phyloP scores from a whole-genome alignment of 352 stramenopile genomes.

The Phytopythium kandeliae region DNA sequence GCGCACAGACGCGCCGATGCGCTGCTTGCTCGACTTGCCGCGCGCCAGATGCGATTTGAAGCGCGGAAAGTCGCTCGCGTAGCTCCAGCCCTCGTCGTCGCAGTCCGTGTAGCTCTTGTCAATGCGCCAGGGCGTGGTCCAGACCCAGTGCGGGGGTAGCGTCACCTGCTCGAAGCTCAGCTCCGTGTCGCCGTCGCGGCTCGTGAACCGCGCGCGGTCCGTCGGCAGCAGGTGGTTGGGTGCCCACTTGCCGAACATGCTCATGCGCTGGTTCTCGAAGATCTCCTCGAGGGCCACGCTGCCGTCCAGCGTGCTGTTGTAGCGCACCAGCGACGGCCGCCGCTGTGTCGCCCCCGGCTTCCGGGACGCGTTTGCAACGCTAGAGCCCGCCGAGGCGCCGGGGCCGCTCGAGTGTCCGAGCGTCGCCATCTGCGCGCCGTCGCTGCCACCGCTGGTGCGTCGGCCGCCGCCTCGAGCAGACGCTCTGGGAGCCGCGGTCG shows the following conservation, averaged over 20 bases:
- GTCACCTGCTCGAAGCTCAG: constrained; percentile 78
- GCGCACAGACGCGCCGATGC: constrained; percentile 62
- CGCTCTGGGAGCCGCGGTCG: neutral
- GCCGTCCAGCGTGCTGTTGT: constrained; percentile 66
- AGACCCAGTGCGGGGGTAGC: constrained; percentile 73
- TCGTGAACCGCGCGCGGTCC: constrained; percentile 75
- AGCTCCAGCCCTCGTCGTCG: constrained; percentile 86
- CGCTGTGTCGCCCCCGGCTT: constrained; percentile 3
- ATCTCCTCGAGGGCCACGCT: constrained; percentile 82
- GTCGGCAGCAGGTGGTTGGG: constrained; percentile 80
- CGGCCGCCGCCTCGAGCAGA: constrained; percentile 5
- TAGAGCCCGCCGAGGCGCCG: neutral
- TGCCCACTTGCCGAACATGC: constrained; percentile 85
- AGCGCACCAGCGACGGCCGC: constrained; percentile 33
- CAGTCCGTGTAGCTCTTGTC: constrained; percentile 88
- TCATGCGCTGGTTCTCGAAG: constrained; percentile 86
- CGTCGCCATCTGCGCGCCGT: neutral
- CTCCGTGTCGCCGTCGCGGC: constrained; percentile 68
- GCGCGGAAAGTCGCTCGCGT: constrained; percentile 78
- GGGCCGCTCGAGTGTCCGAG: neutral
- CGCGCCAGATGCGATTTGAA: constrained; percentile 80
- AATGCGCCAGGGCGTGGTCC: constrained; percentile 82
- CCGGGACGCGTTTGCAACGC: neutral
- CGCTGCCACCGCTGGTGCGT: neutral
- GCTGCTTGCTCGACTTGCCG: constrained; percentile 76